Base-by-base conservation (phyloP, 2,329 filamentous ascomycete genomes). In the Fusarium buxicola region DNA sequence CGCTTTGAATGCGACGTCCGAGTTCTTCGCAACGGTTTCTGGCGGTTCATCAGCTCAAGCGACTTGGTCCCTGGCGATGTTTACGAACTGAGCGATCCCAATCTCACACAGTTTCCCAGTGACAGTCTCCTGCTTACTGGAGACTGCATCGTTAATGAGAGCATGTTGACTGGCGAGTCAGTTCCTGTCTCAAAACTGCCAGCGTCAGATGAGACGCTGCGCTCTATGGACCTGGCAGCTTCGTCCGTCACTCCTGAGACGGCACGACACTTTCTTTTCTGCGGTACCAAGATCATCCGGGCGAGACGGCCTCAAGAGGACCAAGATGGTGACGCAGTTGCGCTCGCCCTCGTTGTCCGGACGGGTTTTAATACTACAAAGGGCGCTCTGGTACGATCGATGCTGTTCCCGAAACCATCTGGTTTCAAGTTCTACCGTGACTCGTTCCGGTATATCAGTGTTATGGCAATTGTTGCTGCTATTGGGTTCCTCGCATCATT, bases 381-480 rank as follows among this genome's bases (percentile, higher is more conserved):
- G 75, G 95, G 95, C 21, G 92, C 95, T 9, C 81, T 99, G 15
- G 93, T 99, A 57, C 90, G 95, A 21, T 98, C 95, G 1, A 99
- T 99, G 94, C 85, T 99, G 32, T 99, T 99, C 73, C 96, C 95
- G 0, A 99, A 99, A 73, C 95, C 95, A 2, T 97, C 94, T 1
- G 94, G 94, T 0, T 99, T 99, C 85, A 98, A 96, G 72, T 99
- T 99, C 74, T 99, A 99, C 75, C 88, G 92, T 36, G 95, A 99
- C 75, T 97, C 94, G 0, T 99, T 99, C 78, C 88, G 94, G 18
- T 99, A 99, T 75, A 98, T 99, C 58, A 93, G 92, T 5, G 95
- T 99, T 58, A 99, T 99, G 95, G 94, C 86, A 7, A 80, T 88
- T 36, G 89, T 99, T 69, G 96, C 95, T 18, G 79, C 89, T 44